Percentiles rank a stretch among this genome's conserved stretches.
Conservation (phyloP, 2,329 filamentous ascomycete species). For the Diaporthe sp. region DNA sequence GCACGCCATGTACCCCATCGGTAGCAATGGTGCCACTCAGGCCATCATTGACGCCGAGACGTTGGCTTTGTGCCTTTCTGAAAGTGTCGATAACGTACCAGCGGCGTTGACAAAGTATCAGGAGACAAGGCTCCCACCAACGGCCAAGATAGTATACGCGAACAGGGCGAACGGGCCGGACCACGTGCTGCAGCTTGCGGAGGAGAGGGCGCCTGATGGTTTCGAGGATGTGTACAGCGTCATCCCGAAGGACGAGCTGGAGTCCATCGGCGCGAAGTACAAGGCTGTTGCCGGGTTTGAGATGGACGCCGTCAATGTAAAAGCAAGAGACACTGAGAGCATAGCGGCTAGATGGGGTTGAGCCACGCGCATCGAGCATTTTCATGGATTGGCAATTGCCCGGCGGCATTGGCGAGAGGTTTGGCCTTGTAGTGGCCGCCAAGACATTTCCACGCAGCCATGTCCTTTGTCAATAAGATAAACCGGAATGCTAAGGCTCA, state of each 20-base stretch:
- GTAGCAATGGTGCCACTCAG: conserved; percentile 58
- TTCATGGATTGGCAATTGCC: too few relatives aligned
- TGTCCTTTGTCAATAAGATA: rapidly evolving
- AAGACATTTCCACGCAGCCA: not conserved
- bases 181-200: conserved; percentile 59
- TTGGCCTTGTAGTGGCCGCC: not conserved
- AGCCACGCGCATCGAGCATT: not conserved
- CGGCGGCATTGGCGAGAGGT: not conserved
- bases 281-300: conserved; percentile 61
- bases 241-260: conserved; percentile 55
- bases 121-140: conserved; percentile 55
- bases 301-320: conserved; percentile 58
- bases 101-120: conserved; percentile 55
- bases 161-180: conserved; percentile 61
- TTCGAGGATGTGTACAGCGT: conserved; percentile 57
- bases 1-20: conserved; percentile 57
- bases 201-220: conserved; percentile 58
- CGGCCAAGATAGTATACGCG: conserved; percentile 60
- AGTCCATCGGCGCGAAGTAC: conserved; percentile 52
- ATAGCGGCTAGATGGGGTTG: conserved; percentile 37
- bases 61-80: conserved; percentile 47
- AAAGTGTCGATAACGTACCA: conserved; percentile 43
- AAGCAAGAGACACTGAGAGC: conserved; percentile 53
- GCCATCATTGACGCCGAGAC: conserved; percentile 60
- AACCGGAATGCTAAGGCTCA: not conserved